Evolutionary conservation across 371 early-diverging fungal genomes (phyloP).

Genomic region (Haplosporangium sp.): DNA sequence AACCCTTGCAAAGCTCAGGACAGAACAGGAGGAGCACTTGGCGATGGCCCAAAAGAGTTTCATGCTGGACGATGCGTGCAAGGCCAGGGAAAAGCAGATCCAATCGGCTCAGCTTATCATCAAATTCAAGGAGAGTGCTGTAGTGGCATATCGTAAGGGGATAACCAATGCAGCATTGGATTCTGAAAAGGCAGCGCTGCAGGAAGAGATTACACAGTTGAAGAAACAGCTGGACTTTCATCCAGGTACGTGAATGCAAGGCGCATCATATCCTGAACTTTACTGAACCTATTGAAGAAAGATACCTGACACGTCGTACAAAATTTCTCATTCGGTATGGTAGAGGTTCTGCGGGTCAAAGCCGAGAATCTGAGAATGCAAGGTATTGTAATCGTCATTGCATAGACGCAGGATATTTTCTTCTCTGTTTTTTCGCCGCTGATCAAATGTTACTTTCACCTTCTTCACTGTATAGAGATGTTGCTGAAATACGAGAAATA

Average conservation of each 20-base stretch:
- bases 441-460: not conserved
- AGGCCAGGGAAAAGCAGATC: conserved; percentile 51
- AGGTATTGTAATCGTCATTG: conserved; percentile 6
- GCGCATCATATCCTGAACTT: not conserved
- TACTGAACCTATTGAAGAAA: too few relatives aligned
- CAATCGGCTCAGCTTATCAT: conserved; percentile 47
- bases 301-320: not conserved
- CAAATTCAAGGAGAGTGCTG: conserved; percentile 50
- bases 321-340: not conserved
- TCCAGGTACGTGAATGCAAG: conserved; percentile 29
- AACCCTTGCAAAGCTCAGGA: conserved; percentile 28
- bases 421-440: not conserved
- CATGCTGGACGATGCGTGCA: conserved; percentile 50
- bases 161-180: conserved; percentile 32
- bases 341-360: conserved; percentile 51
- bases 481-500: conserved; percentile 41
- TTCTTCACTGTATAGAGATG: conserved; percentile 14
- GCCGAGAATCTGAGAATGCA: conserved; percentile 47
- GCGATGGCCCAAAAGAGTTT: conserved; percentile 36
- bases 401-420: too few relatives aligned
- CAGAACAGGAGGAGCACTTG: conserved; percentile 40
- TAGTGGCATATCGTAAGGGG: conserved; percentile 45
- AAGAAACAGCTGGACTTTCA: conserved; percentile 47
- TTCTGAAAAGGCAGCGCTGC: conserved; percentile 36
- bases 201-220: conserved; percentile 41